Evolutionary conservation across 805 yeast genomes (phyloP).

Genomic region (Huiozyma sinensis): DNA sequence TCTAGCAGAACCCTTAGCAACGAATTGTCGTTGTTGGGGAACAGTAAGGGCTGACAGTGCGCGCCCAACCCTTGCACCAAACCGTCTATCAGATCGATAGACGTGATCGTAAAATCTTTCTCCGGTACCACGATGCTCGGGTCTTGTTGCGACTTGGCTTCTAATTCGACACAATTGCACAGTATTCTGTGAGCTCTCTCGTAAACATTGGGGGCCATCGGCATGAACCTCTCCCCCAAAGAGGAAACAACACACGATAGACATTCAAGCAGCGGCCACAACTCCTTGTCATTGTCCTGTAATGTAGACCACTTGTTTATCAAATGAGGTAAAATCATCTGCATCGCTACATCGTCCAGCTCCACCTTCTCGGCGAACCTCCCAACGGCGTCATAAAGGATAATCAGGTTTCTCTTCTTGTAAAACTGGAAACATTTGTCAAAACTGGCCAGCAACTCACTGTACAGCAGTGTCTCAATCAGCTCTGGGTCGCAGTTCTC

Average conservation of each 20-base stretch:
- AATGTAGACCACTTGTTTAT: conserved; percentile 70
- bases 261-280: conserved; percentile 91
- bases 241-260: conserved; percentile 85
- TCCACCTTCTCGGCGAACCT: conserved; percentile 71
- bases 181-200: conserved; percentile 66
- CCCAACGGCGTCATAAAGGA: conserved; percentile 83
- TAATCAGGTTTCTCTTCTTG: conserved; percentile 70
- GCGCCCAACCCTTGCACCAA: conserved; percentile 77
- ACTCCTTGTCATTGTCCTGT: conserved; percentile 66
- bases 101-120: conserved; percentile 79
- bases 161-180: conserved; percentile 54
- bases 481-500: conserved; percentile 60
- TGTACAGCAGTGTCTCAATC: conserved; percentile 48
- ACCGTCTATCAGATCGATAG: conserved; percentile 86
- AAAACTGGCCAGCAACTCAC: conserved; percentile 59
- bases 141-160: conserved; percentile 50
- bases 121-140: conserved; percentile 71
- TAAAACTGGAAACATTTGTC: conserved; percentile 64
- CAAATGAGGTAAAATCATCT: conserved; percentile 67
- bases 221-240: conserved; percentile 73
- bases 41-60: conserved; percentile 39
- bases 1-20: conserved; percentile 53
- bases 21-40: conserved; percentile 27
- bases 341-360: conserved; percentile 46
- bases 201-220: conserved; percentile 81